Percentiles rank a stretch among this genome's conserved stretches.
phyloP scores from a whole-genome alignment of 2,329 filamentous ascomycete species.

The Emericellopsis atlantica region DNA sequence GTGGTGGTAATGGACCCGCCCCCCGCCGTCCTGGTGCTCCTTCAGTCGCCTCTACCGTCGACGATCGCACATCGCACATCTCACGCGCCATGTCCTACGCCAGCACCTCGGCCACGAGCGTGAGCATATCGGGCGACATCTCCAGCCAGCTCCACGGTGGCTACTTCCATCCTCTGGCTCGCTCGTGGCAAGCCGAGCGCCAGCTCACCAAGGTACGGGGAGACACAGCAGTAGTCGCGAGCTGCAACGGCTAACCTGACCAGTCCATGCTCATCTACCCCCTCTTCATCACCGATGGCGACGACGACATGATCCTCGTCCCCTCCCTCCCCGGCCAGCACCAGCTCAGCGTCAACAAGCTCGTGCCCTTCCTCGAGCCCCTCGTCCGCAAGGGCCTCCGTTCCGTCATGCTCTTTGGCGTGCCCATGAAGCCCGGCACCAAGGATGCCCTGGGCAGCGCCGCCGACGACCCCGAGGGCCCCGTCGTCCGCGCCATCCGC shows the following conservation, averaged over 20 bases:
- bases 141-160: conserved; percentile 74
- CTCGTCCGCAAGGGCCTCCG: conserved; percentile 81
- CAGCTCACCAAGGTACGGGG: conserved; percentile 69
- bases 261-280: conserved; percentile 98
- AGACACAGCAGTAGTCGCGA: background rate
- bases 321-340: conserved; percentile 84
- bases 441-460: conserved; percentile 89
- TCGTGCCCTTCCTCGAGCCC: conserved; percentile 74
- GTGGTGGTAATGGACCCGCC: conserved; percentile 19
- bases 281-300: conserved; percentile 87
- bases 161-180: conserved; percentile 67
- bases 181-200: conserved; percentile 73
- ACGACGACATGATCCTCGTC: conserved; percentile 83
- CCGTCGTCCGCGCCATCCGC: conserved; percentile 78
- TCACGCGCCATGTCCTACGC: conserved; percentile 54
- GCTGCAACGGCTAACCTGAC: background rate
- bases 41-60: conserved; percentile 40
- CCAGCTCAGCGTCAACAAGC: conserved; percentile 75
- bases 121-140: conserved; percentile 63
- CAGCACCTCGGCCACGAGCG: conserved; percentile 54
- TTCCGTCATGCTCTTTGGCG: conserved; percentile 92
- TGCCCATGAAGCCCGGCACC: conserved; percentile 65
- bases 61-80: conserved; percentile 47
- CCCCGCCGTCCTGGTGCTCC: conserved; percentile 29
- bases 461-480: conserved; percentile 85